These are phyloP conservation scores for Margaritispora aquatica DNA, from an alignment of 495 filamentous ascomycete species.

Conservation along the genomic window DNA sequence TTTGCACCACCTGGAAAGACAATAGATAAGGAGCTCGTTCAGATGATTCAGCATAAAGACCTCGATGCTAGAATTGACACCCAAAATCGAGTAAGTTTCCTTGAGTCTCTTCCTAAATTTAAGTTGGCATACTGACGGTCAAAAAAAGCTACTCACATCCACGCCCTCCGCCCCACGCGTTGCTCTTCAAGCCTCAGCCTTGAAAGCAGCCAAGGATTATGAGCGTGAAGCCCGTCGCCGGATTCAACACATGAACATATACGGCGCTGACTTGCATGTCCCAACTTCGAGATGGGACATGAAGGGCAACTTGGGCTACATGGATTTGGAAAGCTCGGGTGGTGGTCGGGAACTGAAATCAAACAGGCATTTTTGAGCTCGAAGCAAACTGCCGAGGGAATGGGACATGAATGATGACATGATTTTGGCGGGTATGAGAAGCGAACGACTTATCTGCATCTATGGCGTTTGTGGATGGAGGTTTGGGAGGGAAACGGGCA, in stretches of 20 bases:
- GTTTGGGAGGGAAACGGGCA: too few species aligned
- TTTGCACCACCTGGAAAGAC: conserved; percentile 50
- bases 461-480: too few species aligned
- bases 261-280: conserved; percentile 70
- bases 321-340: neutral
- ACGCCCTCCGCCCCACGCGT: conserved; percentile 56
- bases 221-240: conserved; percentile 67
- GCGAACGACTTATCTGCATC: too few species aligned
- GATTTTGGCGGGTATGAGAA: too few species aligned
- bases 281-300: conserved; percentile 26
- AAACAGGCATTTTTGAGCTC: neutral
- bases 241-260: conserved; percentile 66
- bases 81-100: conserved; percentile 58
- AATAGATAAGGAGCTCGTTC: conserved; percentile 69
- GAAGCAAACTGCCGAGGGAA: too few species aligned
- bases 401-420: neutral
- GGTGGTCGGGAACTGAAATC: conserved; percentile 3
- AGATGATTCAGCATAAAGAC: conserved; percentile 64
- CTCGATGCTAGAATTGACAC: conserved; percentile 82
- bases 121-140: conserved; percentile 6
- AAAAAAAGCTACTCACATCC: conserved; percentile 57
- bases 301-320: neutral
- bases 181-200: conserved; percentile 58
- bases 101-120: neutral
- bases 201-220: conserved; percentile 64